Conservation (phyloP, 106 monocot species). For the Platanthera guangdongensis region DNA sequence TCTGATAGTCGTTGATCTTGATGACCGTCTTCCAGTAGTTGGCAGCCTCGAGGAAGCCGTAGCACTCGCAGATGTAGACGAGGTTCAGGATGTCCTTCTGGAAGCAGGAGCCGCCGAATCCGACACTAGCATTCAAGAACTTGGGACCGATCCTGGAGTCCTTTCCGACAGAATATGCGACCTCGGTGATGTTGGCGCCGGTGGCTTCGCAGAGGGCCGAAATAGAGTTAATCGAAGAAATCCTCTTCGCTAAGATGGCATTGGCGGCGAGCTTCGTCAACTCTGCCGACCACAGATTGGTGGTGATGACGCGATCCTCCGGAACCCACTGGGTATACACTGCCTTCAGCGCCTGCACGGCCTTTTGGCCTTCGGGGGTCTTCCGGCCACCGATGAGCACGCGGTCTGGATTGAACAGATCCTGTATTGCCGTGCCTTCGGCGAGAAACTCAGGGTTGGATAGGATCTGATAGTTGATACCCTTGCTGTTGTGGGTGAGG, state of each 20-base stretch:
- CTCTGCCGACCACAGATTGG: slow-evolving; percentile 53
- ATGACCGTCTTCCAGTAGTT: slow-evolving; percentile 58
- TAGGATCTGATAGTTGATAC: slow-evolving; percentile 23
- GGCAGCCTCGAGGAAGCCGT: slow-evolving; percentile 40
- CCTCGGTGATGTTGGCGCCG: slow-evolving; percentile 34
- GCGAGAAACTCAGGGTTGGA: slow-evolving; percentile 28
- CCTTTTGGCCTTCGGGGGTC: slow-evolving; percentile 27
- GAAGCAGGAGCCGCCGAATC: slow-evolving; percentile 47
- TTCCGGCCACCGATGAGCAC: slow-evolving; percentile 43
- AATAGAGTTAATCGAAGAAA: slow-evolving; percentile 41
- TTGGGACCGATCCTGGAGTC: slow-evolving; percentile 40
- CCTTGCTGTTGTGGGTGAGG: slow-evolving; percentile 25
- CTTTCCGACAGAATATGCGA: slow-evolving; percentile 36
- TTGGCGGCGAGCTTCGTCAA: slow-evolving; percentile 49
- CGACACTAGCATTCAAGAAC: slow-evolving; percentile 45
- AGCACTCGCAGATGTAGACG: slow-evolving; percentile 51
- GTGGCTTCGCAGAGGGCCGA: slow-evolving; percentile 42
- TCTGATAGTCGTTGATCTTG: slow-evolving; percentile 56
- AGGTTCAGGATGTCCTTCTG: slow-evolving; percentile 49
- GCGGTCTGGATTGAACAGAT: slow-evolving; percentile 42
- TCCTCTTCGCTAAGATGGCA: slow-evolving; percentile 49
- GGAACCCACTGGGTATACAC: slow-evolving; percentile 46
- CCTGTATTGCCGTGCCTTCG: slow-evolving; percentile 19
- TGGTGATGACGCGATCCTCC: slow-evolving; percentile 32
- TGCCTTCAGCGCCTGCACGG: slow-evolving; percentile 31